Base-by-base conservation (phyloP, 2,329 filamentous ascomycete species). In the Pseudopithomyces maydicus region DNA sequence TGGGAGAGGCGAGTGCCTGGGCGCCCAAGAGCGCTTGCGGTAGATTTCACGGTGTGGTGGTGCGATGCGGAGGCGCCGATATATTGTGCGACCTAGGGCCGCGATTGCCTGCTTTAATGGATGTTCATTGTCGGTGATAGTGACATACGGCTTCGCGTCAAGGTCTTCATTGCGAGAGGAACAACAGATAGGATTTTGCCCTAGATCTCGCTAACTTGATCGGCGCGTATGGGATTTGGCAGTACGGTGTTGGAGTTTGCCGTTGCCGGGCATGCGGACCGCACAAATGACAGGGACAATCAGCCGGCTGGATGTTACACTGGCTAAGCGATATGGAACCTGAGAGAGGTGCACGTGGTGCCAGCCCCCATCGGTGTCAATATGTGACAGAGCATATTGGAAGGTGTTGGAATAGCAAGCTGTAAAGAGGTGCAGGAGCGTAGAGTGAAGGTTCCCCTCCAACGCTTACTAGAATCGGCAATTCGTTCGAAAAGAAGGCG, bases 231-330 rank as follows among this genome's bases (percentile, higher is more conserved):
- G 43, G 19, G 20, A 22, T n/a, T 32, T 35, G 2, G 29, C 14
- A 17, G 41, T 15, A 20, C 14, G 20, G 22, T 38, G 39, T 44
- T 15, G 33, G 49, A 38, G 20, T 42, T 26, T 33, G 38, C 26
- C 22, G 43, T 33, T 19, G 46, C 50, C 63, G 64, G 63, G 56
- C 61, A 42, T 59, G 53, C 62, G 66, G 64, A 54, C 66, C 61
- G 61, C 51, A 43, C 52, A 52, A 54, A 35, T 54, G 57, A 44
- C 59, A 42, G 38, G 50, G 43, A 56, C 62, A 69, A 63, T 69
- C 66, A 69, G 54, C 67, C 66, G 67, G 58, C 46, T 54, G 52
- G n/a, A 57, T 46, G 55, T 36, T 48, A 39, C 53, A 43, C 42
- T 55, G 43, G 29, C 48, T 57, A 49, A 59, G 55, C 39, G 47